Evolutionary conservation across 768 basidiomycete genomes (phyloP).

Genomic region (Naematelia aurantialba): DNA sequence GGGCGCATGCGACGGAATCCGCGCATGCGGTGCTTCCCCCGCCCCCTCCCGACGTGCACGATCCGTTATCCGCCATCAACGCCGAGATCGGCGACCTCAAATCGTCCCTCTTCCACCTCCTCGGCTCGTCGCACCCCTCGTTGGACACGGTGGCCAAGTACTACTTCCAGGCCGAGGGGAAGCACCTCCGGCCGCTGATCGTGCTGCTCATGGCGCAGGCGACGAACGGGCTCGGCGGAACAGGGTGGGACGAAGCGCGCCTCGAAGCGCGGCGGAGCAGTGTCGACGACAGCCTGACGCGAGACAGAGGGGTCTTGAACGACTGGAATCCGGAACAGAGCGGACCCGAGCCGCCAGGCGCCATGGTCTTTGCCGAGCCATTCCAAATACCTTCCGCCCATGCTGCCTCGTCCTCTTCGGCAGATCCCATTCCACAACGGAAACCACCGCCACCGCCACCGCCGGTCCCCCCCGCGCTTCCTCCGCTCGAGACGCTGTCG

Average conservation of each 20-base stretch:
- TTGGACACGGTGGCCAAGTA: slow-evolving; percentile 84
- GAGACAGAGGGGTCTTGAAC: slow-evolving; percentile 70
- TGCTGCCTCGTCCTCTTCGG: slow-evolving; percentile 39
- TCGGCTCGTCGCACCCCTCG: slow-evolving; percentile 84
- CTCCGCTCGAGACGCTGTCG: slow-evolving; percentile 44
- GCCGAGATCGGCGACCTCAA: slow-evolving; percentile 70
- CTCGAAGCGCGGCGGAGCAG: slow-evolving; percentile 51
- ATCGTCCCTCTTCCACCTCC: slow-evolving; percentile 66
- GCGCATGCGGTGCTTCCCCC: slow-evolving; percentile 42
- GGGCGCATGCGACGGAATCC: slow-evolving; percentile 44
- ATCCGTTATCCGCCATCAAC: slow-evolving; percentile 54
- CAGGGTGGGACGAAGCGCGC: slow-evolving; percentile 51
- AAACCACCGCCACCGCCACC: too few species aligned
- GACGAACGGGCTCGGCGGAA: slow-evolving; percentile 76
- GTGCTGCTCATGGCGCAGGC: slow-evolving; percentile 87
- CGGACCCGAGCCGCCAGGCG: slow-evolving; percentile 29
- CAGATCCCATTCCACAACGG: slow-evolving; percentile 34
- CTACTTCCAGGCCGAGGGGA: slow-evolving; percentile 76
- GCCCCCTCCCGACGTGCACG: slow-evolving; percentile 20
- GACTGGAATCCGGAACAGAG: slow-evolving; percentile 71
- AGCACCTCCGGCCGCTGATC: slow-evolving; percentile 82
- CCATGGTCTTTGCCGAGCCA: slow-evolving; percentile 40
- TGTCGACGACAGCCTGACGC: slow-evolving; percentile 74
- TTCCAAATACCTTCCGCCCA: slow-evolving; percentile 33
- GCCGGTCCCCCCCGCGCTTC: slow-evolving; percentile 24